Conservation (phyloP, 2,329 filamentous ascomycete genomes). For the Paradendryphiella salina region DNA sequence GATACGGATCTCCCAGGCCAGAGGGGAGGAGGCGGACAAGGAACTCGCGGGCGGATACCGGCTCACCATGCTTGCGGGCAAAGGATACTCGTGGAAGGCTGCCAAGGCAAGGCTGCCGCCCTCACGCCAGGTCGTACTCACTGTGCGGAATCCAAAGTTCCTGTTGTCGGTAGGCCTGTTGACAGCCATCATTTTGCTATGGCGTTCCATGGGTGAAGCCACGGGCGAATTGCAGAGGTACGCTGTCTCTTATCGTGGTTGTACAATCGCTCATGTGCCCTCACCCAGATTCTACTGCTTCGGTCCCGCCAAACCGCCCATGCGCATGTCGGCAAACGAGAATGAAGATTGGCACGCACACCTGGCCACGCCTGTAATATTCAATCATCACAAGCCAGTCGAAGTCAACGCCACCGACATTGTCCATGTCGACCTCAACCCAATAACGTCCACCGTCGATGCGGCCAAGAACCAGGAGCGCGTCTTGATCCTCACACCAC, state of each 20-base stretch:
- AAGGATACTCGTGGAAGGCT: slow-evolving; percentile 90
- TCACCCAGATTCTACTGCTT: slow-evolving; percentile 87
- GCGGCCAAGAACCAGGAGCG: slow-evolving; percentile 81
- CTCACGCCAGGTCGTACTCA: slow-evolving; percentile 63
- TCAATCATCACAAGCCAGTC: slow-evolving; percentile 91
- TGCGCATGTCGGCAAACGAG: slow-evolving; percentile 92
- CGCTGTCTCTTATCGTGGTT: slow-evolving; percentile 24
- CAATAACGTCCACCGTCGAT: slow-evolving; percentile 76
- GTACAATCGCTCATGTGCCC: not conserved
- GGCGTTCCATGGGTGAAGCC: slow-evolving; percentile 79
- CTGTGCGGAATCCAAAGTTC: slow-evolving; percentile 76
- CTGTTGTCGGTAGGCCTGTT: slow-evolving; percentile 72
- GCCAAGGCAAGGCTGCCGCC: slow-evolving; percentile 78
- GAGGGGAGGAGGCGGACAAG: slow-evolving; percentile 33
- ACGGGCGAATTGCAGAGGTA: slow-evolving; percentile 92
- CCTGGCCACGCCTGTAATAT: slow-evolving; percentile 88
- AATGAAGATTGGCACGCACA: slow-evolving; percentile 87
- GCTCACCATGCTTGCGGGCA: slow-evolving; percentile 78
- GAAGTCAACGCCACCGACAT: slow-evolving; percentile 82
- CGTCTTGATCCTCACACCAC: slow-evolving; percentile 86
- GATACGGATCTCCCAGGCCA: slow-evolving; percentile 39
- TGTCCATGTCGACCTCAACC: slow-evolving; percentile 79
- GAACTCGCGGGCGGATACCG: slow-evolving; percentile 19
- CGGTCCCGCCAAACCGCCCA: slow-evolving; percentile 91
- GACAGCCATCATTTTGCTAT: slow-evolving; percentile 77